Percentiles rank a stretch among this genome's conserved stretches.
These are phyloP conservation scores for Botrytis elliptica DNA, from an alignment of 2,329 filamentous ascomycete genomes.

Conservation along the genomic window DNA sequence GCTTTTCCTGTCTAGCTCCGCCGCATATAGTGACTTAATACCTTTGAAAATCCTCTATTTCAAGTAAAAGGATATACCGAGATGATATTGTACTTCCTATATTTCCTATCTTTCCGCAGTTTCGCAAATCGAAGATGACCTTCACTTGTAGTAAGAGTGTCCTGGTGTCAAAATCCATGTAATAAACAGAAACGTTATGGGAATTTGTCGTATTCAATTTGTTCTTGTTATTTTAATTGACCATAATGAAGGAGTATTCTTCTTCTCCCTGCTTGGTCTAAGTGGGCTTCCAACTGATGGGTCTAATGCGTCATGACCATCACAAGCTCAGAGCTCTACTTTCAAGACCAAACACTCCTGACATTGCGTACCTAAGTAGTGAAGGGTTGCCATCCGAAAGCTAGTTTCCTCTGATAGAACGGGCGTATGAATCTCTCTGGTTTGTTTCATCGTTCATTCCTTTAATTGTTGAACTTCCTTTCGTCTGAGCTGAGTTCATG, in stretches of 20 bases:
- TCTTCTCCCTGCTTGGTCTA: background rate
- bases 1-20: background rate
- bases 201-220: background rate
- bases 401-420: background rate
- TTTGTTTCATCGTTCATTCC: background rate
- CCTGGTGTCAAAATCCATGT: background rate
- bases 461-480: background rate
- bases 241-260: background rate
- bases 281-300: background rate
- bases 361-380: no score
- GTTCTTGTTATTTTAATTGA: background rate
- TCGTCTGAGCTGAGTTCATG: background rate
- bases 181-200: background rate
- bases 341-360: background rate
- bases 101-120: background rate
- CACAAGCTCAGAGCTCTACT: background rate
- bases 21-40: background rate
- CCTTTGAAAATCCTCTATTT: background rate
- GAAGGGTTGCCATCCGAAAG: no score
- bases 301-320: background rate
- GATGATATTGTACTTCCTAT: background rate
- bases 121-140: background rate
- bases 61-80: background rate
- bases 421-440: background rate
- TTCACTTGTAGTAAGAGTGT: background rate